Base-by-base conservation (phyloP, 805 yeast genomes). In the Kodamaea nitidulidarum region DNA sequence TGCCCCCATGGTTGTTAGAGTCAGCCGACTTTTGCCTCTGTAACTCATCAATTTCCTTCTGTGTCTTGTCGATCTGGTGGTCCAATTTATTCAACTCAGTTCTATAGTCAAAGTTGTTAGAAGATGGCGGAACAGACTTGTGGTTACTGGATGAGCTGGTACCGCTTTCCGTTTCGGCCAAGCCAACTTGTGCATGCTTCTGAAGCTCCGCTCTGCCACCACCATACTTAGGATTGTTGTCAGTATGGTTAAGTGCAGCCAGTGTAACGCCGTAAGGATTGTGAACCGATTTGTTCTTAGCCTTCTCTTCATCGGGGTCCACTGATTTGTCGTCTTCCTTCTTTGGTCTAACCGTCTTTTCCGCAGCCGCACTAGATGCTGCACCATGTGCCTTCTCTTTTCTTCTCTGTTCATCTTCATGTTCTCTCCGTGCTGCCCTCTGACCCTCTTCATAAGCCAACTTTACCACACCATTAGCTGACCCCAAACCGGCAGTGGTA, bases 241-340 rank as follows among this genome's bases (percentile, higher is more conserved):
- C 28, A 15, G 4, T 9, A 18, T 33, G 27, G 15, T 33, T 46
- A 4, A 48, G 37, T 7, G 58, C 63, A 15, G 54, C 36, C 15
- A 28, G 31, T 14, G 28, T 40, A 29, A 62, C 42, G 12, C 65
- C 69, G 3, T 40, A 51, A 7, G 44, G 21, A 39, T 63, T 64
- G 49, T 36, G 60, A 7, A 24, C 15, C 3, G 67, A 62, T 50
- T 56, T 63, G 50, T 64, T 63, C 40, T 51, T 40, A 18, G 38
- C 24, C 44, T 61, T 65, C 35, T 51, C 56, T 20, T 50, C 45
- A 7, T 40, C 34, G 4, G 61, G 60, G 41, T 61, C 56, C 27
- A 44, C 20, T 5, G 51, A 31, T 7, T 33, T 20, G 29, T 32
- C 26, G n/a, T n/a, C n/a, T 21, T 38, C 32, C 41, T 36, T 35